Percentiles rank a stretch among this genome's conserved stretches.
Evolutionary conservation across 2,329 filamentous ascomycete genomes (phyloP).

Genomic region (Alternaria solani): DNA sequence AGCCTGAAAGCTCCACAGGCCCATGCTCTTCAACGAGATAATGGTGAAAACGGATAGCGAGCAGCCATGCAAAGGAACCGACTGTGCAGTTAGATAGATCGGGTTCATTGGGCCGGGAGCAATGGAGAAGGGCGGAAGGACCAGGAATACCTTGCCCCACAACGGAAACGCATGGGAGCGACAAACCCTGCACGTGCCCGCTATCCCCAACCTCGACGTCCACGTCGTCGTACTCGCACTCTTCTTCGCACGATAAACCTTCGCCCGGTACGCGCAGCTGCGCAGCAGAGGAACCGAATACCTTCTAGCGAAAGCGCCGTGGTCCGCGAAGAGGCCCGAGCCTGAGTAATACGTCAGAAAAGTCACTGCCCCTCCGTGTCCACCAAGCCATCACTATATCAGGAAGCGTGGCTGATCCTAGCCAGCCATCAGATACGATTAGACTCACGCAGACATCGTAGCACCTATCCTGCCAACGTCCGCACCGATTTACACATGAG

Average conservation of each 20-base stretch:
- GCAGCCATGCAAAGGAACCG: not conserved
- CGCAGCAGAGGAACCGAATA: constrained; percentile 15
- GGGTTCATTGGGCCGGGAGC: not conserved
- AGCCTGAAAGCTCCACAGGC: constrained; percentile 24
- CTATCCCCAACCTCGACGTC: not conserved
- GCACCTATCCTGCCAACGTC: constrained; percentile 25
- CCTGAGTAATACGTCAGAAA: constrained; percentile 37
- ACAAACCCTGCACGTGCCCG: not conserved
- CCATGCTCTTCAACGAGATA: constrained; percentile 12
- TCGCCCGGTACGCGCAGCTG: constrained; percentile 23
- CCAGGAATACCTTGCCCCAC: constrained; percentile 1
- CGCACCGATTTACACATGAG: constrained; percentile 25
- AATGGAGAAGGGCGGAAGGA: constrained; percentile 7
- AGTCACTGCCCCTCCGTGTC: constrained; percentile 26
- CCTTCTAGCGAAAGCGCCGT: constrained; percentile 5
- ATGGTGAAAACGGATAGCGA: not conserved
- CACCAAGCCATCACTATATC: constrained; percentile 32
- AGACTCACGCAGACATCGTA: constrained; percentile 30
- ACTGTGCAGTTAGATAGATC: not conserved
- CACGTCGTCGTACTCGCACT: not conserved
- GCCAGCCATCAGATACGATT: constrained; percentile 39
- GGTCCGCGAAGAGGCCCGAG: constrained; percentile 20
- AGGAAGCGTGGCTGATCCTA: constrained; percentile 37
- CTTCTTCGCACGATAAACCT: constrained; percentile 6
- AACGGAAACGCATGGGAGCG: not conserved